phyloP scores from a whole-genome alignment of 768 basidiomycete species.

The Terana coerulea region DNA sequence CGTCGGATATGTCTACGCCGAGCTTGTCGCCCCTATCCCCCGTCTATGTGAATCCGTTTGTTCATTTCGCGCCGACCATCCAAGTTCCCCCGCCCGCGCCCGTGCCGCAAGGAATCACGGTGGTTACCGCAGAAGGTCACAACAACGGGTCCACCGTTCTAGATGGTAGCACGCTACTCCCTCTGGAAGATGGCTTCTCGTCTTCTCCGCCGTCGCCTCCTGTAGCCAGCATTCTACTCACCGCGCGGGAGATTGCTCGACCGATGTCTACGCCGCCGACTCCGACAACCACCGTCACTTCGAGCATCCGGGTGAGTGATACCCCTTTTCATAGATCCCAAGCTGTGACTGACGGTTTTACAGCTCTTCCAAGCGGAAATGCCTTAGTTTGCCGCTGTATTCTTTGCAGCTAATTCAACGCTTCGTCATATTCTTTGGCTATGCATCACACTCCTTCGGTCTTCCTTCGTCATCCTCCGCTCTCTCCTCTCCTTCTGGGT shows the following conservation, averaged over 20 bases:
- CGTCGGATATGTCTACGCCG: neutral
- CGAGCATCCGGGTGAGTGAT: slow-evolving; percentile 15
- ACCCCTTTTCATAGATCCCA: neutral
- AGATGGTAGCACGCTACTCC: slow-evolving; percentile 19
- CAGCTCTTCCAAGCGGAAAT: slow-evolving; percentile 25
- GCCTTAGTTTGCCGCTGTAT: slow-evolving; percentile 16
- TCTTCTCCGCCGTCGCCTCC: slow-evolving; percentile 2
- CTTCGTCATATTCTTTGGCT: neutral
- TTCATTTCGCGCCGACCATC: neutral
- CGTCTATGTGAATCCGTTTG: neutral
- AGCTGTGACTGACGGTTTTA: neutral
- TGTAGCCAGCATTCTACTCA: neutral
- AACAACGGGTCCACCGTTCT: slow-evolving; percentile 15
- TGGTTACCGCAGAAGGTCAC: slow-evolving; percentile 2
- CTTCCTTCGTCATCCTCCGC: neutral
- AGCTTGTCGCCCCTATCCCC: slow-evolving; percentile 10
- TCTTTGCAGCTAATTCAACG: neutral
- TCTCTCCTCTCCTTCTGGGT: neutral
- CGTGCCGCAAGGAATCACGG: neutral
- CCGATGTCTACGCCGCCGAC: slow-evolving; percentile 25
- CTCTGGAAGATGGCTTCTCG: too few species aligned
- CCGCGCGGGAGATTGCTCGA: slow-evolving; percentile 12
- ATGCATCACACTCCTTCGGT: neutral
- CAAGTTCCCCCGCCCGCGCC: neutral
- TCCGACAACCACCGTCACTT: neutral